A percentile compares a stretch with the other conserved stretches of the same genome.
Conservation (phyloP, 129 eudicot species). For the sunflower (Helianthus annuus) region HanXRQr2.0-SUNRISE NC_035443.2:66960017-66960516, state of each 20-base stretch:
- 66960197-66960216: constrained; percentile 24
- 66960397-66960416: constrained; percentile 39
- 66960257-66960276: constrained; percentile 26
- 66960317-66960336: constrained; percentile 32
- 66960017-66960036: constrained; percentile 12
- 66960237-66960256: neutral
- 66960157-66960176: too few relatives aligned
- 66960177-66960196: too few relatives aligned
- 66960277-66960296: constrained; percentile 14
- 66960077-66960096: too few relatives aligned
- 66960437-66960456: neutral
- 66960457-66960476: constrained; percentile 3
- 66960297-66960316: constrained; percentile 12
- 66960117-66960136: too few relatives aligned
- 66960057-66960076: too few relatives aligned
- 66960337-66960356: constrained; percentile 24
- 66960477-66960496: constrained; percentile 21
- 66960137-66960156: too few relatives aligned
- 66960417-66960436: constrained; percentile 26
- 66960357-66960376: constrained; percentile 17
- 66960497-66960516: constrained; percentile 17
- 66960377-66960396: constrained; percentile 29
- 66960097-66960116: too few relatives aligned
- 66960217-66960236: constrained; percentile 9
- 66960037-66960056: constrained; percentile 12